Conservation (phyloP, 2,329 filamentous ascomycete genomes). For the Claviceps spartinae region DNA sequence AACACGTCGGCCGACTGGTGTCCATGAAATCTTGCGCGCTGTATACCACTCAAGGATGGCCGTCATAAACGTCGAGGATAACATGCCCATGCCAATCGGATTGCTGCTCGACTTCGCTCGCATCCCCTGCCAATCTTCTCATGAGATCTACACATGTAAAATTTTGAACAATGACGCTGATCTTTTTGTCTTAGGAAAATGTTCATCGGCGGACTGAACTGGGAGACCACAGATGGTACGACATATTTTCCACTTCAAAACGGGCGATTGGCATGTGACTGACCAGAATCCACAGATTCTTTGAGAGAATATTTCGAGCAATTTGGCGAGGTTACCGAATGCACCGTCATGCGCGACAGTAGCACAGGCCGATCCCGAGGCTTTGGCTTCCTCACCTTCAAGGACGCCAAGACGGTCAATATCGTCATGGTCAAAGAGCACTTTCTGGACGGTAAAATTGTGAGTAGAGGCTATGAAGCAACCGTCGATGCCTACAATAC, state of each 20-base stretch:
- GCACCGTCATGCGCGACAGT: constrained; percentile 98
- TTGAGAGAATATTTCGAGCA: constrained; percentile 94
- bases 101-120: background rate
- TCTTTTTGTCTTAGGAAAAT: constrained; percentile 60
- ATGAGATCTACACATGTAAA: background rate
- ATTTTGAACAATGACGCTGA: background rate
- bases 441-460: constrained; percentile 94
- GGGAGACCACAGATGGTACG: constrained; percentile 98
- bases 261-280: constrained; percentile 7
- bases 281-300: constrained; percentile 51
- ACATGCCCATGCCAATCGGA: background rate
- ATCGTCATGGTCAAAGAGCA: constrained; percentile 99
- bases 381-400: constrained; percentile 96
- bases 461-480: constrained; percentile 32
- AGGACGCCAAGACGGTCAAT: constrained; percentile 93
- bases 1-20: background rate
- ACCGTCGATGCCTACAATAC: too few species aligned
- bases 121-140: background rate
- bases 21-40: background rate
- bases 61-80: background rate
- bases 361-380: constrained; percentile 86
- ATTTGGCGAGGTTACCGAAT: constrained; percentile 93
- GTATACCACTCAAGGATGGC: background rate
- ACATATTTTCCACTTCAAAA: constrained; percentile 6
- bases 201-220: constrained; percentile 98